Conservation (phyloP, 805 yeast genomes). For the Candida parachauliodes region DNA sequence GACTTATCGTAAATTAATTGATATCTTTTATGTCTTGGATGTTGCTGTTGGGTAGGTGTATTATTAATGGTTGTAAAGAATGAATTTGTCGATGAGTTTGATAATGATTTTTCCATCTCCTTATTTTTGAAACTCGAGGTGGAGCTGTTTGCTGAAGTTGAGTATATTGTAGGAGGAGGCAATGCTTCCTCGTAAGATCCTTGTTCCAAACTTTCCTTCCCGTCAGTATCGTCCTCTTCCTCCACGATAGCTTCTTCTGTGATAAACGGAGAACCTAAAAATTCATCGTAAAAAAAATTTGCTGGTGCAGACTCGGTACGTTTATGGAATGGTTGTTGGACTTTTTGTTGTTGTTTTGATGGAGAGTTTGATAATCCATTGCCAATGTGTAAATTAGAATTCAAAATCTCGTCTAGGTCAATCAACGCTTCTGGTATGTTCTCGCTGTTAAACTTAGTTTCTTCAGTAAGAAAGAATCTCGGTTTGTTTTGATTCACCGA, state of each 20-base stretch:
- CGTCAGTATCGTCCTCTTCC: conserved; percentile 8
- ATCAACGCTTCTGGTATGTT: conserved; percentile 37
- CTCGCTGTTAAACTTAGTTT: conserved; percentile 4
- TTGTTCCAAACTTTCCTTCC: conserved; percentile 7
- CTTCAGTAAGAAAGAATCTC: conserved; percentile 11
- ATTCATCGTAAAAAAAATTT: conserved; percentile 21
- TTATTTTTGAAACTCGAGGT: conserved; percentile 24
- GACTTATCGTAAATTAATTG: conserved; percentile 48
- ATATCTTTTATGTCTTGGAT: conserved; percentile 26
- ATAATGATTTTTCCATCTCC: conserved; percentile 27
- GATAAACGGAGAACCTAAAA: conserved; percentile 29
- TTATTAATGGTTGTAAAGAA: conserved; percentile 8
- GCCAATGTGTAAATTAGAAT: conserved; percentile 29
- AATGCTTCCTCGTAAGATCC: conserved; percentile 15
- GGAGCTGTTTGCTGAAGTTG: conserved; percentile 33
- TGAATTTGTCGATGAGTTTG: conserved; percentile 29
- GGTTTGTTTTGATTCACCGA: conserved; percentile 5
- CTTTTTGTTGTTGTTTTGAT: not conserved
- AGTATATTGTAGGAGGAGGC: conserved; percentile 21
- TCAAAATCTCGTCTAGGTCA: conserved; percentile 36
- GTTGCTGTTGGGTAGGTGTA: conserved; percentile 21
- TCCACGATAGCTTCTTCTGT: conserved; percentile 14
- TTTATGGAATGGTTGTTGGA: conserved; percentile 11
- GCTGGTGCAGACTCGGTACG: conserved; percentile 20
- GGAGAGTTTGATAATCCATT: conserved; percentile 8